Base-by-base conservation (phyloP, 2,329 filamentous ascomycete species). In the Neonectria coccinea region DNA sequence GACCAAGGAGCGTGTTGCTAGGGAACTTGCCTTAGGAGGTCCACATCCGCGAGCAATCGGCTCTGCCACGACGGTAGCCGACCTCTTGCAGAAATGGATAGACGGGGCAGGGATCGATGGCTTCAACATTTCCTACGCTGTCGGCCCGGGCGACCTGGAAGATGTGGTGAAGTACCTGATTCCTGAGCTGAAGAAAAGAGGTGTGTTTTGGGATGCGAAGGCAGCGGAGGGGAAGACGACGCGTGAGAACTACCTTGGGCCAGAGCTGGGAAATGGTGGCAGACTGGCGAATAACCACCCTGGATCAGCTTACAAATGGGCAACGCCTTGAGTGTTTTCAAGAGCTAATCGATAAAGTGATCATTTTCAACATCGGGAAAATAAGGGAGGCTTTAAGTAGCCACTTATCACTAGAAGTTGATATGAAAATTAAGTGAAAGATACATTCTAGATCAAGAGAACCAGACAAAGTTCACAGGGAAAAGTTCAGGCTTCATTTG, bases 1-100 rank as follows among this genome's bases (percentile, higher is more conserved):
- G 82, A 88, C 87, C 73, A 88, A 88, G 70, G 76, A 74, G 0
- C 82, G 85, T 62, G 85, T 85, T 1, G 85, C 86, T 33, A 84
- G 87, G 65, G 87, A 86, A 67, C 74, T 88, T 27, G 74, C 82
- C 1, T 81, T 86, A 25, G 84, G 84, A 29, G 83, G 84, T 0
- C 22, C 64, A 5, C 61, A 62, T 20, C 59, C 62, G 12, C 54
- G 62, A 27, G 64, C 57, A 4, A 55, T 71, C 12, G 66, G 67
- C 10, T 59, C 64, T 7, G 57, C 66, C 4, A 64, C 61, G 42
- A 67, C 64, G 8, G 67, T 70, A 1, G 66, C 69, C 14, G 66
- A 71, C 16, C 48, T 64, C 7, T 41, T 70, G 12, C 47, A 71
- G 50, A 56, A 33, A 3, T 70, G 66, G 66, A 55, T 71, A 9